Base-by-base conservation (phyloP, 2,329 filamentous ascomycete genomes). In the Trichoderma sp. region DNA sequence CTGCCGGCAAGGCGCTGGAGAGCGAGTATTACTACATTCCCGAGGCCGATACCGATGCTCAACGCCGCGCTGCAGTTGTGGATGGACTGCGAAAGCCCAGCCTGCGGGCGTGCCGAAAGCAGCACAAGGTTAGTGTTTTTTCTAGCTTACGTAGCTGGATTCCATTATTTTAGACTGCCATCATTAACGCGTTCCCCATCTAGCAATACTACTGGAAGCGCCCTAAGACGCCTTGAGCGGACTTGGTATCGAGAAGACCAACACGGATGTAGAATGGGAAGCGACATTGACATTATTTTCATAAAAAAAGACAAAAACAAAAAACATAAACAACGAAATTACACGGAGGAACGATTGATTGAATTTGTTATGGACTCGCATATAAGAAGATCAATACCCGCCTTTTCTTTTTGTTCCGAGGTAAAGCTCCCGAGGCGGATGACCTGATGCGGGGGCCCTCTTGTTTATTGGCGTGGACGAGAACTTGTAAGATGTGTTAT, bases 1-100 rank as follows among this genome's bases (percentile, higher is more conserved):
- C 96, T 5, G 95, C 96, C 0, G 96, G 96, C 73, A 96, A 97
- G 82, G 83, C 90, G 7, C 86, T 99, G 1, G 95, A 99, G 84
- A 96, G 92, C 83, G 94, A 99, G 79, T 98, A 96, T 79, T 98
- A 98, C 81, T 99, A 99, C 76, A 85, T 97, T 8, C 92, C 94
- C 0, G 95, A 98, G 79, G 86, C 89, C 75, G 96, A 99, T 77
- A 83, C 86, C 2, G 94, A 98, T 76, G 86, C 90, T 71, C 88
- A 91, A 76, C 88, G 95, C 70, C 88, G 92, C 63, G 87, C 93
- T 66, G 91, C 94, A 26, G 93, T 97, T 16, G 93, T 94, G 1
- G 90, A 94, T 73, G 92, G 93, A 65, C 83, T 97, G 77, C 87
- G 93, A 68, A 97, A 97, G 81, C 95, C 94, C 54, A 96, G 93